Evolutionary conservation across 2,329 filamentous ascomycete species (phyloP).

Genomic region (Penicillium sp.): DNA sequence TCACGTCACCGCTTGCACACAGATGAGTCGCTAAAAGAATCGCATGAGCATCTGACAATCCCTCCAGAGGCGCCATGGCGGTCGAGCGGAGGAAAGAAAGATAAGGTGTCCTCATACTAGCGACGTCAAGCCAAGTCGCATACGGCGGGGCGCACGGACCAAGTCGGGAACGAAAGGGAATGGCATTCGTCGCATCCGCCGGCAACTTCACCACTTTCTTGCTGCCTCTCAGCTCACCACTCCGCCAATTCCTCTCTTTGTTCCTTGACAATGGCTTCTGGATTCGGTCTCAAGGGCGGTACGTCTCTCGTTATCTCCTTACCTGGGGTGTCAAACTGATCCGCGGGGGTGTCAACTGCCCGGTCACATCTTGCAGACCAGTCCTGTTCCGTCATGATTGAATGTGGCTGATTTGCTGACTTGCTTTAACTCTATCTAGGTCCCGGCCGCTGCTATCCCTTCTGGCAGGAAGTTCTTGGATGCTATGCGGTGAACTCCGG

Average conservation of each 20-base stretch:
- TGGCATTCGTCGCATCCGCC: conserved; percentile 32
- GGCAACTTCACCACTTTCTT: conserved; percentile 24
- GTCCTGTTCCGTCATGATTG: conserved; percentile 16
- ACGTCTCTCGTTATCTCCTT: conserved; percentile 24
- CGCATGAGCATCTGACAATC: conserved; percentile 53
- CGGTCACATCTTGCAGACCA: conserved; percentile 17
- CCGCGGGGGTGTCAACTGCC: conserved; percentile 9
- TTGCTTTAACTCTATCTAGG: conserved; percentile 42
- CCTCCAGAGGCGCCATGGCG: conserved; percentile 37
- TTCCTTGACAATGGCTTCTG: conserved; percentile 46
- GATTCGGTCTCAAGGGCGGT: conserved; percentile 54
- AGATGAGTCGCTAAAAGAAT: conserved; percentile 56
- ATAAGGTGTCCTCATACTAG: conserved; percentile 28
- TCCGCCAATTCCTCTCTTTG: conserved; percentile 19
- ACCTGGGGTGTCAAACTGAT: conserved; percentile 2
- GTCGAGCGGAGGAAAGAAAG: conserved; percentile 11
- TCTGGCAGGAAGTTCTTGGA: conserved; percentile 98
- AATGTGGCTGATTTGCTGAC: conserved; percentile 21
- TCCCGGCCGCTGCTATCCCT: conserved; percentile 86
- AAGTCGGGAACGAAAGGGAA: conserved; percentile 32
- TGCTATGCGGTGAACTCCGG: conserved; percentile 95
- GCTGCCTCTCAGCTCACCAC: conserved; percentile 20
- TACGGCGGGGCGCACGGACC: conserved; percentile 28
- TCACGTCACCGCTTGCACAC: conserved; percentile 52
- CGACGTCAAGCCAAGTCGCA: conserved; percentile 22